Evolutionary conservation across 2,329 filamentous ascomycete species (phyloP), one percentile per base, ranked within the genome.

Genomic region (Coniochaeta sp.): DNA sequence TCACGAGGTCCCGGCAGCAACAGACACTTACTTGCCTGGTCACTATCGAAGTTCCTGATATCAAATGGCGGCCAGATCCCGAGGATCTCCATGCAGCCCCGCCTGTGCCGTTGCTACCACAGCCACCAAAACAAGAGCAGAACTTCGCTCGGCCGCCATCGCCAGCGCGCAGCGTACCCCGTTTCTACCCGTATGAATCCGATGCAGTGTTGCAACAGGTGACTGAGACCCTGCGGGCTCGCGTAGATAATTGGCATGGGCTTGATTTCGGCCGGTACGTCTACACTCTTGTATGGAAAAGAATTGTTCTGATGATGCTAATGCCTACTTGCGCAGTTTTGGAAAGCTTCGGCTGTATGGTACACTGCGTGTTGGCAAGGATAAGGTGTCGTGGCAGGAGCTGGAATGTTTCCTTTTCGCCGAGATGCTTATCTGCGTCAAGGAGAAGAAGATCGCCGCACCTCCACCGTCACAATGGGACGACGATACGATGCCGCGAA

Each of bases 381-480:
- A 99, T 74, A 92, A 92, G 66, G 83, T 93, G 65, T 93, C 93
- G 7, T 99, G 95, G 95, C 95, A 99, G 77, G 95, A 98, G 72
- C 77, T 99, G 60, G 93, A 99, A 73, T 99, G 95, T 73, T 99
- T 91, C 72, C 82, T 99, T 33, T 99, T 99, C 71, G 91, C 89
- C 5, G 95, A 99, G 77, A 99, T 99, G 95, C 89, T 99, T 68
- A 99, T 99, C 65, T 99, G 95, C 71, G 92, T 99, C 63, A 99
- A 98, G 76, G 95, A 98, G 76, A 98, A 97, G 83, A 96, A 93
- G 77, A 74, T 81, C 9, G 72, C 79, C 11, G 71, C 74, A 26
- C 59, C 68, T 68, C 63, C 79, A 7, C 69, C 82, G 43, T 81
- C 85, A 58, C 85, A 90, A 65, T 93, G 90, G 83, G 88, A 86